phyloP scores from a whole-genome alignment of 306 rosid genomes.

The Ceratonia siliqua region DNA sequence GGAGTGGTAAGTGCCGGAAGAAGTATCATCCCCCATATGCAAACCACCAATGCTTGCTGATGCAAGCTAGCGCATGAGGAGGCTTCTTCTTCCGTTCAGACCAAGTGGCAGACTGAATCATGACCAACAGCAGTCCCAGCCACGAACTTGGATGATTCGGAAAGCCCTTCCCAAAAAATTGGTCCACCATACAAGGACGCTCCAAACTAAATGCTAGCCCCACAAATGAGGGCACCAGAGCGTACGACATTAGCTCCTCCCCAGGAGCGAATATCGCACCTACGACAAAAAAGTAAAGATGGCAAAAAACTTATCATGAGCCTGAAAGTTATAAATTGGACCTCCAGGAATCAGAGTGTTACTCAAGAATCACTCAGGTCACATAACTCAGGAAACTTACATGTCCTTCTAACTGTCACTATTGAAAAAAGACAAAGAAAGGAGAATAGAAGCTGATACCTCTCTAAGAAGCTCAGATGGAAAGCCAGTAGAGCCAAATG shows the following conservation, averaged over 20 bases:
- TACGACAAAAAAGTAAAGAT: constrained; percentile 92
- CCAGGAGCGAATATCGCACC: constrained; percentile 99
- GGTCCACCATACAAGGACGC: constrained; percentile 97
- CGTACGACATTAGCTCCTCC: constrained; percentile 99
- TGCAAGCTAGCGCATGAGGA: constrained; percentile 98
- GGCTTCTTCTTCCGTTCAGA: constrained; percentile 95
- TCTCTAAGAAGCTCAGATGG: constrained; percentile 95
- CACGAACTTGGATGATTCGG: constrained; percentile 93
- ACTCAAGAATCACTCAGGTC: constrained; percentile 53
- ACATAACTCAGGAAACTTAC: constrained; percentile 46
- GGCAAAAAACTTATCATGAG: constrained; percentile 78
- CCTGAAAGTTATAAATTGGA: constrained; percentile 65
- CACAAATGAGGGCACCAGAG: constrained; percentile 93
- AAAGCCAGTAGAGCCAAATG: constrained; percentile 79
- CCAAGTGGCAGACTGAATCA: constrained; percentile 98
- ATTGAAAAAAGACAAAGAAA: constrained; percentile 26
- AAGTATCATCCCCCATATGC: constrained; percentile 93
- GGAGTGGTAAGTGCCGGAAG: constrained; percentile 74
- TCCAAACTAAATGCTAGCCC: constrained; percentile 95
- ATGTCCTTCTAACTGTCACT: constrained; percentile 41
- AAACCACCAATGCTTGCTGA: constrained; percentile 86
- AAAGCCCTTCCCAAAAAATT: constrained; percentile 90
- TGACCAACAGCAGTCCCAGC: constrained; percentile 96
- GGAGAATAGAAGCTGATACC: constrained; percentile 54
- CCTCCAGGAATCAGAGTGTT: constrained; percentile 81